Evolutionary conservation across 768 basidiomycete genomes (phyloP).

Genomic region (Russula sp.): DNA sequence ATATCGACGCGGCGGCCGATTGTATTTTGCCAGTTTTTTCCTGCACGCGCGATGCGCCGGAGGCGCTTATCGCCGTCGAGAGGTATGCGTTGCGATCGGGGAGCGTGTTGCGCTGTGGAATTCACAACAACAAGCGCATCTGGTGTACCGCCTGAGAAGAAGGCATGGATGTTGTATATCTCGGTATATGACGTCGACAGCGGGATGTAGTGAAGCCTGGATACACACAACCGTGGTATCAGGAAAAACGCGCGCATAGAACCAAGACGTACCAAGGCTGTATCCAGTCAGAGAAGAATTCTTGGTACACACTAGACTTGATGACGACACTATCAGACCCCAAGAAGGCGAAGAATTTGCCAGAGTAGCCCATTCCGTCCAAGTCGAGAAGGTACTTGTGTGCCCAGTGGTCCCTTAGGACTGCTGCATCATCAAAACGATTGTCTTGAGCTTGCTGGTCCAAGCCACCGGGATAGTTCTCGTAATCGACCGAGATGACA

Average conservation of each 20-base stretch:
- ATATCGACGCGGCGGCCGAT: conserved; percentile 82
- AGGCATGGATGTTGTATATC: conserved; percentile 90
- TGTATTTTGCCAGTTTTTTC: conserved; percentile 88
- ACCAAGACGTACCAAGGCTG: conserved; percentile 65
- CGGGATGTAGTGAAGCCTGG: conserved; percentile 92
- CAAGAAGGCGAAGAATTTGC: conserved; percentile 77
- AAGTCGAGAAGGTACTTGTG: conserved; percentile 89
- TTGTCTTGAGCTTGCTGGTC: conserved; percentile 55
- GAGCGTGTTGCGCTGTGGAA: conserved; percentile 36
- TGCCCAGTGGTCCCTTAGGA: conserved; percentile 82
- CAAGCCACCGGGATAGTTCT: conserved; percentile 71
- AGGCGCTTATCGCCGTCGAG: conserved; percentile 66
- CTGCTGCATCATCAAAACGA: conserved; percentile 69
- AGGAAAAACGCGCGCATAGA: not conserved
- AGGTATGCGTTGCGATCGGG: conserved; percentile 33
- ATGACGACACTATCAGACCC: conserved; percentile 86
- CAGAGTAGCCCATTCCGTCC: conserved; percentile 95
- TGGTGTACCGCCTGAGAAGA: conserved; percentile 80
- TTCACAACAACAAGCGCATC: conserved; percentile 51
- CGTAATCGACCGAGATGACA: conserved; percentile 64
- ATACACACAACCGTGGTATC: not conserved
- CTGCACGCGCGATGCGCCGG: conserved; percentile 80
- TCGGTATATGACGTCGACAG: conserved; percentile 82
- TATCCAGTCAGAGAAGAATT: conserved; percentile 88
- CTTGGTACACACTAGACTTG: conserved; percentile 87